Conservation (phyloP, 768 basidiomycete species). For the Leucogyrophana mollusca region DNA sequence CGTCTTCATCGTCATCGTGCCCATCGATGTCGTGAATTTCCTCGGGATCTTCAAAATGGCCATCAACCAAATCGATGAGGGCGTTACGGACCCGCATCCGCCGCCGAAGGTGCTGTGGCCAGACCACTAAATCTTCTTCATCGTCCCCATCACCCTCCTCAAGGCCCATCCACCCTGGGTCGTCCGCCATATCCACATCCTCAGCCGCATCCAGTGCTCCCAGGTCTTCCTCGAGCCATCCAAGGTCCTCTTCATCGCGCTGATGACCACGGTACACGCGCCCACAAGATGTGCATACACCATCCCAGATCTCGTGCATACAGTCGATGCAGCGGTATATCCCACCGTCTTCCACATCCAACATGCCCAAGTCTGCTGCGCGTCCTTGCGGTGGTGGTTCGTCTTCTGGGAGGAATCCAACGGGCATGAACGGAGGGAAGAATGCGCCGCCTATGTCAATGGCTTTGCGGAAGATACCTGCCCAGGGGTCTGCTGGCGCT, state of each 20-base stretch:
- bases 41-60: constrained; percentile 16
- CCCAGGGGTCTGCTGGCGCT: constrained; percentile 56
- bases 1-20: constrained; percentile 13
- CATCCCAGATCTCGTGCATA: constrained; percentile 76
- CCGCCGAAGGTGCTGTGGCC: constrained; percentile 16
- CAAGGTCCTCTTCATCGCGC: constrained; percentile 22
- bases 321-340: constrained; percentile 77
- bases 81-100: constrained; percentile 12
- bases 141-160: constrained; percentile 33
- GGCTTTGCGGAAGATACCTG: constrained; percentile 50
- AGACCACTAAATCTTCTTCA: constrained; percentile 19
- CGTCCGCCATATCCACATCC: constrained; percentile 25
- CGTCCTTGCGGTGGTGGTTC: constrained; percentile 21
- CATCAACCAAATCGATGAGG: constrained; percentile 14
- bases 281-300: constrained; percentile 60
- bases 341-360: constrained; percentile 72
- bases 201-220: constrained; percentile 30
- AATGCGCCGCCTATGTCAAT: constrained; percentile 3
- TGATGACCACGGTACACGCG: constrained; percentile 58
- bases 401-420: constrained; percentile 15
- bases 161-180: constrained; percentile 32
- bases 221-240: constrained; percentile 37
- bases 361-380: constrained; percentile 54
- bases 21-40: constrained; percentile 17
- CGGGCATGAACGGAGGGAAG: constrained; percentile 24